Evolutionary conservation across 176 grass and related monocot genomes (phyloP).

Genomic region (Eleusine indica): DNA sequence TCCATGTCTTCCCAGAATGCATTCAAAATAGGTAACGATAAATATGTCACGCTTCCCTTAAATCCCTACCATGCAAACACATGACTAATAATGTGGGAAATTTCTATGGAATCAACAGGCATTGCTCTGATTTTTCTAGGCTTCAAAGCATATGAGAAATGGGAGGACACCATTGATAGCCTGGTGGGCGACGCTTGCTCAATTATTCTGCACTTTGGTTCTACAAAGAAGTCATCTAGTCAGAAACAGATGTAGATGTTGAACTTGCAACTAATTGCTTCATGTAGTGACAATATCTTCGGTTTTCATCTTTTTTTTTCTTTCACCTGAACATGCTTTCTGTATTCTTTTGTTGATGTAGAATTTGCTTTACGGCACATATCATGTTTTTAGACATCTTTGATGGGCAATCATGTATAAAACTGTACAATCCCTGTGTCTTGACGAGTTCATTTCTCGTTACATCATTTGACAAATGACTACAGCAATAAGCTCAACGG

Average conservation of each 20-base stretch:
- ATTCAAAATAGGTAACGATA: slow-evolving; percentile 78
- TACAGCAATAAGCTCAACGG: neutral
- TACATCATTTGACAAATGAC: slow-evolving; percentile 8
- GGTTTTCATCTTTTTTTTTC: slow-evolving; percentile 8
- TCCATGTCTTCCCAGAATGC: slow-evolving; percentile 59
- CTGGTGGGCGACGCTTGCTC: slow-evolving; percentile 45
- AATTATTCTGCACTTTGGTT: slow-evolving; percentile 50
- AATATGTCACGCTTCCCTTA: slow-evolving; percentile 8
- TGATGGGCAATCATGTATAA: neutral
- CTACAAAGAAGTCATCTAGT: slow-evolving; percentile 47
- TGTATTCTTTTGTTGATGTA: slow-evolving; percentile 29
- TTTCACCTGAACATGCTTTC: neutral
- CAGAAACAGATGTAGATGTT: slow-evolving; percentile 42
- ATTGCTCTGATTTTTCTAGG: slow-evolving; percentile 64
- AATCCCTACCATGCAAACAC: neutral
- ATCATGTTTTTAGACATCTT: neutral
- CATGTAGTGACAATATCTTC: slow-evolving; percentile 4
- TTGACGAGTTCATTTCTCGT: neutral
- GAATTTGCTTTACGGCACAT: neutral
- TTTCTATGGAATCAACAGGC: slow-evolving; percentile 58
- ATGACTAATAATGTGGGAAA: slow-evolving; percentile 28
- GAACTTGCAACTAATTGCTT: slow-evolving; percentile 1
- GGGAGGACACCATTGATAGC: slow-evolving; percentile 75
- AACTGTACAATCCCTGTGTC: neutral
- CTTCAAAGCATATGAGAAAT: slow-evolving; percentile 89